Percentiles rank a stretch among this genome's conserved stretches.
Conservation (phyloP, 2,329 filamentous ascomycete species). For the Xylaria arbuscula region DNA sequence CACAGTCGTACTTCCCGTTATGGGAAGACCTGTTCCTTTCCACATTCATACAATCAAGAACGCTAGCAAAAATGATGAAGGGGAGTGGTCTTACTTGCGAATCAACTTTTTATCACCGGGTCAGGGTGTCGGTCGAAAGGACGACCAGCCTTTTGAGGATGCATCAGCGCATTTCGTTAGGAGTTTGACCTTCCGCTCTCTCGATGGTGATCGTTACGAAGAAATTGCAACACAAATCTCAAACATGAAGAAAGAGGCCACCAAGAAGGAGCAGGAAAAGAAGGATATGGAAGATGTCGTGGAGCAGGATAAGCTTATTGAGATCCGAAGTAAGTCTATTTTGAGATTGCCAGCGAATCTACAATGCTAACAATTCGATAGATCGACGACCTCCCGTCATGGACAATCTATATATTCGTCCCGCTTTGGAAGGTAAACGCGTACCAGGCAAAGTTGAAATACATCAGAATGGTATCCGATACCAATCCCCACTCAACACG, state of each 20-base stretch:
- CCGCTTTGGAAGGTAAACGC: conserved; percentile 95
- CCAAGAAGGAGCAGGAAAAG: conserved; percentile 96
- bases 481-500: conserved; percentile 82
- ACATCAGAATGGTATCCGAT: conserved; percentile 98
- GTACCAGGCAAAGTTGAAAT: conserved; percentile 97
- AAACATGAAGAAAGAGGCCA: conserved; percentile 92
- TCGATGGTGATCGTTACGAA: conserved; percentile 86
- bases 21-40: conserved; percentile 97
- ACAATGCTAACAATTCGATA: conserved; percentile 59
- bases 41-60: conserved; percentile 99
- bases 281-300: conserved; percentile 99
- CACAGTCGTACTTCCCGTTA: conserved; percentile 93
- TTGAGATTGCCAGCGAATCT: neutral
- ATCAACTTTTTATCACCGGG: conserved; percentile 98
- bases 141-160: conserved; percentile 98
- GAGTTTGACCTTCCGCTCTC: conserved; percentile 93
- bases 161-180: conserved; percentile 94
- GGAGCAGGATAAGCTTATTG: conserved; percentile 95
- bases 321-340: conserved; percentile 81
- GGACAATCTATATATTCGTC: conserved; percentile 94
- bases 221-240: conserved; percentile 94
- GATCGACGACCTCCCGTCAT: conserved; percentile 90
- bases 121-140: conserved; percentile 95
- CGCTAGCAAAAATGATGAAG: conserved; percentile 96
- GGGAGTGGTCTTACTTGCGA: conserved; percentile 90